These are phyloP conservation scores for Euryodendron excelsum DNA, from an alignment of 148 eudicot genomes.

Conservation along the genomic window DNA sequence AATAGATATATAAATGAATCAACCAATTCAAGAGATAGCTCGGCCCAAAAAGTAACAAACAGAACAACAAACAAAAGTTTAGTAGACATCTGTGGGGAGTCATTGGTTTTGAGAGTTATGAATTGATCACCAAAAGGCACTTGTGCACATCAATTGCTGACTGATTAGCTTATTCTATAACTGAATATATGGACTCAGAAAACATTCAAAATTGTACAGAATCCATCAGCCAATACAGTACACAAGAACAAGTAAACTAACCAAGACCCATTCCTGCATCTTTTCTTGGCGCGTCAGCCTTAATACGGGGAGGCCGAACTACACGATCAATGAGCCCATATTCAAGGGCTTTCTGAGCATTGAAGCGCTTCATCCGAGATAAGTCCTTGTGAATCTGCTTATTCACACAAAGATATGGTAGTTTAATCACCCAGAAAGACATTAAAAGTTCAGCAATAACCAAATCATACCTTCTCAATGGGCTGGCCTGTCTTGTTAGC, in stretches of 20 bases:
- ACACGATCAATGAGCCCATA: slow-evolving; percentile 86
- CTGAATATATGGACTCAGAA: background rate
- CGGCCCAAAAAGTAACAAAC: too few species aligned
- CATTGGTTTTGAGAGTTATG: background rate
- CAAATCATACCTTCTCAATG: slow-evolving; percentile 56
- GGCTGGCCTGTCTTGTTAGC: slow-evolving; percentile 88
- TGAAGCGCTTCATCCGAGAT: slow-evolving; percentile 54
- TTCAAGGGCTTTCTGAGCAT: slow-evolving; percentile 78
- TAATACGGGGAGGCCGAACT: slow-evolving; percentile 62
- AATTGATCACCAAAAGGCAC: background rate
- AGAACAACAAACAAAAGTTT: background rate
- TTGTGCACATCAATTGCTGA: background rate
- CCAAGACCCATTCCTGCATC: slow-evolving; percentile 64
- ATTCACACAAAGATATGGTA: slow-evolving; percentile 4
- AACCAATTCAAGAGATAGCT: too few species aligned
- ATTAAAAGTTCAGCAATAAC: background rate
- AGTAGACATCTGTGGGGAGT: background rate
- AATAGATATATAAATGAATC: too few species aligned
- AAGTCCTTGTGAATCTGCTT: slow-evolving; percentile 77
- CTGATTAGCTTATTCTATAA: background rate
- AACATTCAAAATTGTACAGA: slow-evolving; percentile 3
- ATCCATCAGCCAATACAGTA: background rate
- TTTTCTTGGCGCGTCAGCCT: slow-evolving; percentile 56
- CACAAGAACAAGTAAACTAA: slow-evolving; percentile 31
- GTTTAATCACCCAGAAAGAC: background rate